A percentile compares a stretch with the other conserved stretches of the same genome.
These are phyloP conservation scores for Salix purpurea DNA, from an alignment of 345 rosid species.

Conservation along the genomic window DNA sequence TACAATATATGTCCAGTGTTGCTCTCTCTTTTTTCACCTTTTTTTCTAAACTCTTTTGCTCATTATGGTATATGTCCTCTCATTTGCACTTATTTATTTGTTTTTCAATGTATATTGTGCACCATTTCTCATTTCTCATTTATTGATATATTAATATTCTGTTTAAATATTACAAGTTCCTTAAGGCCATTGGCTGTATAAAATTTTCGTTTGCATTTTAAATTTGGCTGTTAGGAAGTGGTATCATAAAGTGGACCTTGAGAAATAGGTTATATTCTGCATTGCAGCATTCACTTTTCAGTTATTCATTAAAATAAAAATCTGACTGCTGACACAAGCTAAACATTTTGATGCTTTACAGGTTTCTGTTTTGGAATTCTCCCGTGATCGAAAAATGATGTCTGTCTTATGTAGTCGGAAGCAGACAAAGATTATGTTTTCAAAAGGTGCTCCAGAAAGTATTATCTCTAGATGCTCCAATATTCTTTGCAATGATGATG, in stretches of 20 bases:
- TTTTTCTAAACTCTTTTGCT: neutral
- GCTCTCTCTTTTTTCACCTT: neutral
- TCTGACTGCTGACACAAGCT: neutral
- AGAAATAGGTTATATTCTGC: neutral
- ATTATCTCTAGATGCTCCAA: constrained; percentile 76
- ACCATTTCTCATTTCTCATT: neutral
- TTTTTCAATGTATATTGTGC: neutral
- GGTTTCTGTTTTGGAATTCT: constrained; percentile 88
- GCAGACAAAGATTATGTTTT: constrained; percentile 66
- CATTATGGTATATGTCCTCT: neutral
- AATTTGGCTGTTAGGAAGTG: neutral
- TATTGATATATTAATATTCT: neutral
- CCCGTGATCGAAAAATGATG: constrained; percentile 99
- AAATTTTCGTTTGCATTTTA: neutral
- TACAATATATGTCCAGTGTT: too few relatives aligned
- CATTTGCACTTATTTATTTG: neutral
- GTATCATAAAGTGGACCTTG: neutral
- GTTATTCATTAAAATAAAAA: neutral
- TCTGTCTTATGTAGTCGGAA: constrained; percentile 84
- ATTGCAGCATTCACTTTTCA: neutral
- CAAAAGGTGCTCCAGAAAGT: constrained; percentile 98
- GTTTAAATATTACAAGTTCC: neutral
- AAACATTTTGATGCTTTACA: constrained; percentile 30
- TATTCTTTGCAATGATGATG: constrained; percentile 78
- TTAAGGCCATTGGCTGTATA: neutral